Evolutionary conservation across 1,284 basidiomycete genomes (phyloP).

Genomic region (Ustilago lituana): DNA sequence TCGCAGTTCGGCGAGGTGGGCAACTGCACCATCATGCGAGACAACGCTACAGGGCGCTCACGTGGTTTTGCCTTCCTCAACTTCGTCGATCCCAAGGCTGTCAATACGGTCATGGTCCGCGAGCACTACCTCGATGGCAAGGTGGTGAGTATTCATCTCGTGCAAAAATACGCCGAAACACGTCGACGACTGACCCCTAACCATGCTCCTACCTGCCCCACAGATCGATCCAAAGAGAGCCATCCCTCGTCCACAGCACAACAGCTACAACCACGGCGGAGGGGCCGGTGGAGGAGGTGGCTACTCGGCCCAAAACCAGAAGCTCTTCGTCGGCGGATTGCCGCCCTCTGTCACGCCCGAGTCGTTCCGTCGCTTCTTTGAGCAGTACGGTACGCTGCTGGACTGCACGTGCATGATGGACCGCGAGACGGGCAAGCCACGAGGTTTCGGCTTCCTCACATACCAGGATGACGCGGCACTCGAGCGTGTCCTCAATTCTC

Average conservation of each 20-base stretch:
- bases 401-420: slow-evolving; percentile 99
- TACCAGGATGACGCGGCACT: slow-evolving; percentile 87
- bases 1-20: slow-evolving; percentile 88
- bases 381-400: slow-evolving; percentile 87
- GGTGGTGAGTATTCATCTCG: slow-evolving; percentile 73
- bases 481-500: slow-evolving; percentile 71
- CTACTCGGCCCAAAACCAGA: slow-evolving; percentile 48
- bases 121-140: slow-evolving; percentile 93
- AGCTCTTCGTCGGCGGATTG: slow-evolving; percentile 92
- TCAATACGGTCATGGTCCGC: slow-evolving; percentile 84
- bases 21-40: slow-evolving; percentile 94
- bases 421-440: slow-evolving; percentile 91
- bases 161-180: too few relatives aligned
- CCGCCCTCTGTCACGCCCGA: slow-evolving; percentile 91
- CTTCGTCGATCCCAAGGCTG: slow-evolving; percentile 84
- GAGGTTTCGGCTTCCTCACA: slow-evolving; percentile 97
- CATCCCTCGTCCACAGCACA: slow-evolving; percentile 76
- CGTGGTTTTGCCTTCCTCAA: slow-evolving; percentile 94
- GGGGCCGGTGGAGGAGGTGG: slow-evolving; percentile 1
- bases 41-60: slow-evolving; percentile 83
- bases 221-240: slow-evolving; percentile 99
- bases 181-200: too few relatives aligned
- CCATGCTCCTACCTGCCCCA: background rate
- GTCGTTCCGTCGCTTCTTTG: slow-evolving; percentile 89
- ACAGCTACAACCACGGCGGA: slow-evolving; percentile 12